Evolutionary conservation across 2,329 filamentous ascomycete genomes (phyloP), one percentile per base, ranked within the genome.

Genomic region (Dothistroma pini): DNA sequence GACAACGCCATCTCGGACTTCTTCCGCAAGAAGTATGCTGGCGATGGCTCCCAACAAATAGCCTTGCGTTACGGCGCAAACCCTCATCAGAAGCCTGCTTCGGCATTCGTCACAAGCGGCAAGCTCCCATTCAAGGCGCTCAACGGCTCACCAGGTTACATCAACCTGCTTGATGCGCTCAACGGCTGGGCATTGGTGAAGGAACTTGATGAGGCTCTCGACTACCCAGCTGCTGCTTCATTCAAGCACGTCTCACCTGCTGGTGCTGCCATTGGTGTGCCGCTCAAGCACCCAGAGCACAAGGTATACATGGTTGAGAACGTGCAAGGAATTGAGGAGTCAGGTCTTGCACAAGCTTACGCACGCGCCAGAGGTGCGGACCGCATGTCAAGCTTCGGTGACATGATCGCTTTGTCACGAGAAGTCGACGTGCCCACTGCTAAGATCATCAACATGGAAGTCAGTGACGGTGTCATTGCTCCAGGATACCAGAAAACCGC

Each of bases 231-330:
- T 57, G 95, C 95, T 32, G 93, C 95, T 65, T 96, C 91, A 76
- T 99, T 99, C 87, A 99, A 97, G 86, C 95, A 99, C 76, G 95
- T 97, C 65, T 99, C 95, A 10, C 95, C 95, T 21, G 95, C 95
- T 49, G 95, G 95, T 73, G 95, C 93, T 61, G 93, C 95, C 68
- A 95, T 99, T 72, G 95, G 93, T 68, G 87, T 95, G 7, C 91
- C 92, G 22, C 84, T 99, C 66, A 91, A 82, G 66, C 86, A 90
- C 47, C 89, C 90, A 56, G 95, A 99, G 84, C 89, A 90, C 78
- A 96, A 96, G 80, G 95, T 97, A 58, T 99, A 96, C 83, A 97
- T 99, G 83, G 95, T 99, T 61, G 91, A 96, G 73, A 95, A 97
- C 74, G 96, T 99, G 71, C 85, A 87, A 63, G 93, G 91, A 57